phyloP scores from a whole-genome alignment of 2,329 filamentous ascomycete genomes.

The Penicillium digitatum region DNA sequence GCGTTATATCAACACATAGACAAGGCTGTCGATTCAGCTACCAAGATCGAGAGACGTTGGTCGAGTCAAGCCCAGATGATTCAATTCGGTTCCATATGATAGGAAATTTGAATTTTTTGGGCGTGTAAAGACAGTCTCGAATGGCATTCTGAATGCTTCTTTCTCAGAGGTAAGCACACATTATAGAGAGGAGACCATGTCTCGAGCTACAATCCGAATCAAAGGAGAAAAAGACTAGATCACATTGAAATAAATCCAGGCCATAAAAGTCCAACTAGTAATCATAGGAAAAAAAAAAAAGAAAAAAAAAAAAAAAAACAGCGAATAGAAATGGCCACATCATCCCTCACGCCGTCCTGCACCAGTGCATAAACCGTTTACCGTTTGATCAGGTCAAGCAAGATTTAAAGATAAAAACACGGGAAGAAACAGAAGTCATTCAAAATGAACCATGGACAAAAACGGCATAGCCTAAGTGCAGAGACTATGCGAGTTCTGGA shows the following conservation, averaged over 20 bases:
- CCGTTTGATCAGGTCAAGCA: conserved; percentile 9
- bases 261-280: not conserved
- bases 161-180: conserved; percentile 2
- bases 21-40: not conserved
- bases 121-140: conserved; percentile 5
- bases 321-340: conserved; percentile 1
- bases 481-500: conserved; percentile 34
- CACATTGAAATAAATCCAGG: conserved; percentile 9
- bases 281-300: not conserved
- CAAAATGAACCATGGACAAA: not conserved
- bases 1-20: not conserved
- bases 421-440: conserved; percentile 2
- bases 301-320: conserved; percentile 1
- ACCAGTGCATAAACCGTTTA: conserved; percentile 33
- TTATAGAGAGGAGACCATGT: conserved; percentile 1
- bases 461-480: conserved; percentile 28
- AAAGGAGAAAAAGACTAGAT: conserved; percentile 4
- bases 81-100: not conserved
- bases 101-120: not conserved
- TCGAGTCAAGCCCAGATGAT: not conserved
- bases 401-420: conserved; percentile 6
- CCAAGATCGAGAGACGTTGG: not conserved
- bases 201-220: not conserved
- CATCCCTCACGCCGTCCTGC: conserved; percentile 37
- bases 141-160: conserved; percentile 18